Percentiles rank a stretch among this genome's conserved stretches.
Conservation (phyloP, 2,329 filamentous ascomycete species). For the Rhynchosporium secalis region DNA sequence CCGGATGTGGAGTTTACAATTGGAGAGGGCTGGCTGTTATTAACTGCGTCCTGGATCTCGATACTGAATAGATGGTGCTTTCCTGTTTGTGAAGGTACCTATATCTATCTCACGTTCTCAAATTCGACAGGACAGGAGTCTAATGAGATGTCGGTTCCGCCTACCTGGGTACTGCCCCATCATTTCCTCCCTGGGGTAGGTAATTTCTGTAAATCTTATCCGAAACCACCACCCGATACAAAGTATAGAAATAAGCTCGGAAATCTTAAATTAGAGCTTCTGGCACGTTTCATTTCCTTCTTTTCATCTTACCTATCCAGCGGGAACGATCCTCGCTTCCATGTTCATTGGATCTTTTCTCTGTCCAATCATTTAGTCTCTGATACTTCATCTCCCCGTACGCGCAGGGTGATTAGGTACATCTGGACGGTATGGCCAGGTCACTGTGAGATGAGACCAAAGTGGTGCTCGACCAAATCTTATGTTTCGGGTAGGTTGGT, state of each 20-base stretch:
- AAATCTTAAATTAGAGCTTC: background rate
- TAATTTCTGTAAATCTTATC: too few relatives aligned
- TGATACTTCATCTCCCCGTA: too few relatives aligned
- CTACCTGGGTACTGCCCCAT: background rate
- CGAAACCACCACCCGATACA: background rate
- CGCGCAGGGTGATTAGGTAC: too few relatives aligned
- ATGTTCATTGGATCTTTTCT: background rate
- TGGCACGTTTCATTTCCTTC: conserved; percentile 11
- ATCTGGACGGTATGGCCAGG: too few relatives aligned
- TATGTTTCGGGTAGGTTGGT: background rate
- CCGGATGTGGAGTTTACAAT: background rate
- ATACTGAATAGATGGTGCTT: too few relatives aligned
- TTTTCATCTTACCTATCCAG: too few relatives aligned
- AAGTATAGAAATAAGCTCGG: background rate
- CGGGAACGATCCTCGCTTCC: background rate
- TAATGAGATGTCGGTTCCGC: background rate
- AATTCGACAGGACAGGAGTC: too few relatives aligned
- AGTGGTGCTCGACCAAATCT: conserved; percentile 5
- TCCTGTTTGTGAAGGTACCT: too few relatives aligned
- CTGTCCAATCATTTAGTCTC: background rate
- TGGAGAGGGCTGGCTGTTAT: background rate
- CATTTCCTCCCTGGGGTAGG: too few relatives aligned
- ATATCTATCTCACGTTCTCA: too few relatives aligned
- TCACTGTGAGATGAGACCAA: background rate
- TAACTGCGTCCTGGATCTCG: too few relatives aligned